A percentile compares a stretch with the other conserved stretches of the same genome.
Evolutionary conservation across 192 early-diverging fungal genomes (phyloP).

Genomic region (Coemansia reversa): DNA sequence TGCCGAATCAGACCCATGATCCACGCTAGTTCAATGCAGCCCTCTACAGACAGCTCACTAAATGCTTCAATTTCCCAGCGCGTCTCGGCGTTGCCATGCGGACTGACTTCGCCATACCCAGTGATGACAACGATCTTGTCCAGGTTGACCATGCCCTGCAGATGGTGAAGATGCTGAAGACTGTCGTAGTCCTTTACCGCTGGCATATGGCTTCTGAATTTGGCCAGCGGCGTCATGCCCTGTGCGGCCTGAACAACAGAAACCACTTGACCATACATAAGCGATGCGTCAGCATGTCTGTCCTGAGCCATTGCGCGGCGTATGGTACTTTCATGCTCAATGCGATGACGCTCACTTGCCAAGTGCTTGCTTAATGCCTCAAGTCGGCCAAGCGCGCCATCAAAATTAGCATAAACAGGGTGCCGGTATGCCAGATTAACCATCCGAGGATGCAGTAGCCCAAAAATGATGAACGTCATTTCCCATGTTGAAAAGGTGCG

Average conservation of each 20-base stretch:
- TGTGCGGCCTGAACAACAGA: background rate
- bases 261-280: background rate
- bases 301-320: background rate
- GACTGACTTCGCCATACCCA: slow-evolving; percentile 90
- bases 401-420: slow-evolving; percentile 86
- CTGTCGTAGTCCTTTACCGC: slow-evolving; percentile 63
- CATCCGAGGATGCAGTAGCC: slow-evolving; percentile 79
- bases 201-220: slow-evolving; percentile 87
- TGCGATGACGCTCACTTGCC: background rate
- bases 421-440: slow-evolving; percentile 67
- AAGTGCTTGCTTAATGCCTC: slow-evolving; percentile 30
- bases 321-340: background rate
- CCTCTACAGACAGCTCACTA: slow-evolving; percentile 51
- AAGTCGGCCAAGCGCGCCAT: slow-evolving; percentile 75
- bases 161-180: slow-evolving; percentile 63
- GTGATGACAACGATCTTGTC: slow-evolving; percentile 88
- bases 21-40: slow-evolving; percentile 97
- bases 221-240: slow-evolving; percentile 69
- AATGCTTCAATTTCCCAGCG: slow-evolving; percentile 95
- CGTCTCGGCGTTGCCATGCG: slow-evolving; percentile 84
- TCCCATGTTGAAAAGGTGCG: slow-evolving; percentile 88
- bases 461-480: slow-evolving; percentile 93
- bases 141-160: slow-evolving; percentile 79
- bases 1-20: slow-evolving; percentile 94
- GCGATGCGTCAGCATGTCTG: background rate